A percentile compares a stretch with the other conserved stretches of the same genome.
Evolutionary conservation across 306 rosid genomes (phyloP).

Genomic region (Glycine latifolia): DNA sequence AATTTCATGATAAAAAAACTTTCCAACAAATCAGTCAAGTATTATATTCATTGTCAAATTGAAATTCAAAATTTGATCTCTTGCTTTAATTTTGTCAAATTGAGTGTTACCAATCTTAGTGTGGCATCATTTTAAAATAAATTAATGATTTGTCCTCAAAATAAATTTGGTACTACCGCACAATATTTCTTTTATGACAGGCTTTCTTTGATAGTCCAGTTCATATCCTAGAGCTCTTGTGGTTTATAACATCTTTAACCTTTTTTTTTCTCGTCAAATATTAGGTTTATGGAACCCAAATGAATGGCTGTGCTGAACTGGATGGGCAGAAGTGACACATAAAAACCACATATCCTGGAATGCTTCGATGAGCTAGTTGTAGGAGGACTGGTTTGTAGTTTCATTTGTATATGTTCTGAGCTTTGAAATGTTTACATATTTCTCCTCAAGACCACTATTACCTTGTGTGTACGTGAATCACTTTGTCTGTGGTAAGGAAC

Average conservation of each 20-base stretch:
- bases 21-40: background rate
- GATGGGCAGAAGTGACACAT: slow-evolving; percentile 65
- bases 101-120: slow-evolving; percentile 18
- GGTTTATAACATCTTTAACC: background rate
- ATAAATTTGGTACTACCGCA: slow-evolving; percentile 12
- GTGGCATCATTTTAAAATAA: slow-evolving; percentile 37
- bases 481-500: slow-evolving; percentile 35
- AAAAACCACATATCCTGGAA: slow-evolving; percentile 73
- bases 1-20: background rate
- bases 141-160: slow-evolving; percentile 32
- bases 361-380: slow-evolving; percentile 87
- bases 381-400: slow-evolving; percentile 87
- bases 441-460: slow-evolving; percentile 15
- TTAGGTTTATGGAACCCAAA: slow-evolving; percentile 80
- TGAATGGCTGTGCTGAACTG: slow-evolving; percentile 82
- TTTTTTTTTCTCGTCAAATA: slow-evolving; percentile 39
- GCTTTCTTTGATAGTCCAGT: slow-evolving; percentile 26
- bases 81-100: no score
- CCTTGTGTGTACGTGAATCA: background rate
- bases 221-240: slow-evolving; percentile 8
- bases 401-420: slow-evolving; percentile 12
- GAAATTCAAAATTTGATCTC: no score
- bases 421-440: slow-evolving; percentile 29
- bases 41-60: no score
- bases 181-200: background rate